Evolutionary conservation across 352 stramenopile species (phyloP).

Genomic region (Globisporangium nagaii): DNA sequence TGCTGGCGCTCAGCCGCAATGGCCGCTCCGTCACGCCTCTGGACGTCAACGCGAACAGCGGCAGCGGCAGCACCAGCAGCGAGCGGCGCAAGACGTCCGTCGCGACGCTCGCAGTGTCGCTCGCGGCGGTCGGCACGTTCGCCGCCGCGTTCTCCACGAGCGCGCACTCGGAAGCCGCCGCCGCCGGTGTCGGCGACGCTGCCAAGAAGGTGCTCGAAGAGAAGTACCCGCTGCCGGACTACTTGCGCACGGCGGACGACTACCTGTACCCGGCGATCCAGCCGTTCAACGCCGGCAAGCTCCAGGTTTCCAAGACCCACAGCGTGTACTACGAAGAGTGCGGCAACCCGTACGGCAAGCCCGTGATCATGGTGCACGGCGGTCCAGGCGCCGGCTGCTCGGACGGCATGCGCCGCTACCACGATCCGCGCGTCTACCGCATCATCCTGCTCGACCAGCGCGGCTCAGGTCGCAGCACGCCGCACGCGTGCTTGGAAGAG

Average conservation of each 20-base stretch:
- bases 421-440: constrained; percentile 88
- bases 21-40: constrained; percentile 9
- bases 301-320: constrained; percentile 81
- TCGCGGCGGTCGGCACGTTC: constrained; percentile 1
- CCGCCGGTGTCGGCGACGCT: background rate
- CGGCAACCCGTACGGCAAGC: constrained; percentile 81
- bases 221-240: constrained; percentile 19
- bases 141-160: constrained; percentile 15
- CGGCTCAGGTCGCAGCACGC: constrained; percentile 84
- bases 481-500: constrained; percentile 81
- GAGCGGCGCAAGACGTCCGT: constrained; percentile 2
- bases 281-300: constrained; percentile 73
- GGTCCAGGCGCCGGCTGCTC: constrained; percentile 89
- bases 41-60: background rate
- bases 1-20: constrained; percentile 9
- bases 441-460: constrained; percentile 94
- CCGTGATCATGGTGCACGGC: constrained; percentile 93
- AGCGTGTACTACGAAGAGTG: constrained; percentile 90
- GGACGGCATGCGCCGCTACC: constrained; percentile 87
- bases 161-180: constrained; percentile 7
- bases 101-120: constrained; percentile 4
- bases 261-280: constrained; percentile 82
- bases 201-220: constrained; percentile 4
- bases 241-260: constrained; percentile 46
- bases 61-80: background rate